phyloP scores from a whole-genome alignment of 108 stramenopile species.

The Mediolabrus comicus region DNA sequence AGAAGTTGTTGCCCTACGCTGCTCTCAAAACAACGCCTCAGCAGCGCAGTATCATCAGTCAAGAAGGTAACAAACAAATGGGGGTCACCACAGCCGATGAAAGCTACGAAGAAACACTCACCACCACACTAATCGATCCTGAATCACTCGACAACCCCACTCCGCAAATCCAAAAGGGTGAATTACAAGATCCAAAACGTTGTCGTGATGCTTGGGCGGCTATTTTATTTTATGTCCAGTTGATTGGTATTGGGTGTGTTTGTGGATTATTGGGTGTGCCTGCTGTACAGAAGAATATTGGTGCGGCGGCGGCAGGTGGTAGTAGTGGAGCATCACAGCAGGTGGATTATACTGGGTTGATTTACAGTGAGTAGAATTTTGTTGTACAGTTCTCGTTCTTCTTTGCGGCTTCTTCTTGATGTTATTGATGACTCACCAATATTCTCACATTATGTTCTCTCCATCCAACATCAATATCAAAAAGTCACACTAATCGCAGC shows the following conservation, averaged over 20 bases:
- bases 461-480: constrained; percentile 1
- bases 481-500: constrained; percentile 18
- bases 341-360: constrained; percentile 20
- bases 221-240: constrained; percentile 60
- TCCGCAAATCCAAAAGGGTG: constrained; percentile 18
- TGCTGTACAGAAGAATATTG: constrained; percentile 14
- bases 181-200: constrained; percentile 30
- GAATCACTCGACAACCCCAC: not conserved
- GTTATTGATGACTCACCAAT: not conserved
- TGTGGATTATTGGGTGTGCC: constrained; percentile 19
- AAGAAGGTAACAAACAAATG: too few relatives aligned
- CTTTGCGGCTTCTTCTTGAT: constrained; percentile 16
- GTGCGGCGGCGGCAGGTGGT: not conserved
- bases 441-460: not conserved
- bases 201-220: constrained; percentile 59
- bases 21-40: too few relatives aligned
- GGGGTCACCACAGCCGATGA: too few relatives aligned
- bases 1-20: too few relatives aligned
- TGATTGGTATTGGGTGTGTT: constrained; percentile 48
- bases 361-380: constrained; percentile 10
- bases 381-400: not conserved
- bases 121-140: constrained; percentile 1
- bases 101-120: not conserved
- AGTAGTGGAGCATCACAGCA: constrained; percentile 11
- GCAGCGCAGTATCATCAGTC: too few relatives aligned